Conservation (phyloP, 768 basidiomycete species). For the Symmetrospora coprosmae region DNA sequence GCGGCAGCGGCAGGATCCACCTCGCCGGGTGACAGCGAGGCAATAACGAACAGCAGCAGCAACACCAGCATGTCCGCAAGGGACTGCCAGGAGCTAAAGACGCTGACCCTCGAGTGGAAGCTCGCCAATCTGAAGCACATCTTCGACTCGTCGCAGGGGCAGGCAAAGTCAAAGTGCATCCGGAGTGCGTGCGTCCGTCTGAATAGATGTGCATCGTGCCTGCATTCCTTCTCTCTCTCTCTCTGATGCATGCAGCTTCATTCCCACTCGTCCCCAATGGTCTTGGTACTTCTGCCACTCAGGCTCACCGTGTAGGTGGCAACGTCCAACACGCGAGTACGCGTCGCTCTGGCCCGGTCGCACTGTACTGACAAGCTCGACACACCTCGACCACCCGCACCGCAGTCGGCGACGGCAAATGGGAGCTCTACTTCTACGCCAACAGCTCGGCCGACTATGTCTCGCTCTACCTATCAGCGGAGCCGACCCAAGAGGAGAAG, state of each 20-base stretch:
- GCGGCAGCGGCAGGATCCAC: no score
- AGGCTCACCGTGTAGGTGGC: neutral
- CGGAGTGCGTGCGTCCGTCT: constrained; percentile 29
- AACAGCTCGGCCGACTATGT: constrained; percentile 24
- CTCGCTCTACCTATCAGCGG: constrained; percentile 32
- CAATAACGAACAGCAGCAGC: no score
- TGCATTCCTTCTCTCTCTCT: neutral
- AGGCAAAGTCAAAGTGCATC: constrained; percentile 35
- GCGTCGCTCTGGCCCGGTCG: no score
- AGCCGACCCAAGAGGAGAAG: constrained; percentile 37
- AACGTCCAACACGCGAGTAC: no score
- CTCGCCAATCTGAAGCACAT: constrained; percentile 36
- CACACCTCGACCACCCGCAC: neutral
- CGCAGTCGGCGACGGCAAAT: constrained; percentile 35
- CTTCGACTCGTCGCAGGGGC: constrained; percentile 39
- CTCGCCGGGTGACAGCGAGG: no score
- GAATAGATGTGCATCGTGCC: neutral
- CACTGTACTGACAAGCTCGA: no score
- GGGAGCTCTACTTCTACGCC: constrained; percentile 41
- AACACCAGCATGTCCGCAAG: no score
- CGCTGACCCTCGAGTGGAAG: constrained; percentile 38
- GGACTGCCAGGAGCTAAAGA: constrained; percentile 6
- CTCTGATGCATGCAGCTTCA: neutral
- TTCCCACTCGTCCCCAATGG: no score
- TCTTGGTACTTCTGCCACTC: no score